Conservation (phyloP, 257 asterid species). For the Forsythia suspensa region DNA sequence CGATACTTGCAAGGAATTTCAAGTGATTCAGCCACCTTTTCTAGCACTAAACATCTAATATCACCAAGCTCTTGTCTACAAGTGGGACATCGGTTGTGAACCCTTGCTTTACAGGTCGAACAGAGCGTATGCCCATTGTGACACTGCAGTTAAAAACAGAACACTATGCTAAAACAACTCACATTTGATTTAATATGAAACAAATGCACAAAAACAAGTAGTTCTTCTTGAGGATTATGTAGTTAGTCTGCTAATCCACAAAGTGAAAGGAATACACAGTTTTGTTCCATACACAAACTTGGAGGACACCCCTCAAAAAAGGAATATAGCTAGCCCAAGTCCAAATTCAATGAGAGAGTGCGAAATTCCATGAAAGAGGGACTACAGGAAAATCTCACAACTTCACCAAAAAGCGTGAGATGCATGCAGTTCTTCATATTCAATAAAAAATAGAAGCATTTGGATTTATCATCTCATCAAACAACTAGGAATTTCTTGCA, state of each 20-base stretch:
- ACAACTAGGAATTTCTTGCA: too few species aligned
- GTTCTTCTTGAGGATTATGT: too few species aligned
- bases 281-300: too few species aligned
- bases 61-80: slow-evolving; percentile 28
- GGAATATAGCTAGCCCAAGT: too few species aligned
- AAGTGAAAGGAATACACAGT: too few species aligned
- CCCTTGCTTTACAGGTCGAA: slow-evolving; percentile 26
- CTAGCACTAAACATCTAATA: slow-evolving; percentile 26
- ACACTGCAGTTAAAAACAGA: slow-evolving; percentile 12
- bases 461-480: background rate
- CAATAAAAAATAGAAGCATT: background rate
- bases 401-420: background rate
- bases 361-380: background rate
- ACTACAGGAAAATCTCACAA: background rate
- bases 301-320: too few species aligned
- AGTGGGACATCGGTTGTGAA: slow-evolving; percentile 25
- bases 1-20: slow-evolving; percentile 26
- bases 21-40: slow-evolving; percentile 26
- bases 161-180: background rate
- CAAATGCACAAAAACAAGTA: background rate
- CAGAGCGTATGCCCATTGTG: slow-evolving; percentile 29
- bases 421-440: background rate
- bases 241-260: too few species aligned
- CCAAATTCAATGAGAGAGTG: too few species aligned
- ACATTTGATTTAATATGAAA: slow-evolving; percentile 1